phyloP scores from a whole-genome alignment of 2,329 filamentous ascomycete species.

The Fusarium sororula region DNA sequence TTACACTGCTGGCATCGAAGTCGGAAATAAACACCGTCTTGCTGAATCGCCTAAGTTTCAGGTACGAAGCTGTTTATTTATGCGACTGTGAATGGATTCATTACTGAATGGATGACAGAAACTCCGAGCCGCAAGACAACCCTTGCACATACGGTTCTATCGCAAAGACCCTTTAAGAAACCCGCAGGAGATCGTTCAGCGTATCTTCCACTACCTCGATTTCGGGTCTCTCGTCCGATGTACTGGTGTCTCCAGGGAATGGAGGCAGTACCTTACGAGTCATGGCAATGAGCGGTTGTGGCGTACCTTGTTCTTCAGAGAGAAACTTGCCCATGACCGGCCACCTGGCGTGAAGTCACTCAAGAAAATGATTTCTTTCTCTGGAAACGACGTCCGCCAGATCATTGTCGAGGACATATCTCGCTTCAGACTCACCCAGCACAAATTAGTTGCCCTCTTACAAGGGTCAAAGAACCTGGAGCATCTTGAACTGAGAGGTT shows the following conservation, averaged over 20 bases:
- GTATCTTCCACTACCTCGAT: constrained; percentile 49
- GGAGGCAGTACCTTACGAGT: constrained; percentile 45
- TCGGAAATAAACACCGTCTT: constrained; percentile 41
- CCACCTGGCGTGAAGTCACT: constrained; percentile 40
- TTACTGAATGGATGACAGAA: constrained; percentile 41
- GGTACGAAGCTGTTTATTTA: constrained; percentile 30
- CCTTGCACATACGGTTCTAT: constrained; percentile 47
- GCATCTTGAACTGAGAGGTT: constrained; percentile 33
- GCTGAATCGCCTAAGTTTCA: constrained; percentile 46
- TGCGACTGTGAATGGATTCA: neutral
- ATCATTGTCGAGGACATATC: constrained; percentile 41
- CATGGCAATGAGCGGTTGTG: constrained; percentile 45
- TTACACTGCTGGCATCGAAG: constrained; percentile 52
- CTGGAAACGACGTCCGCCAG: constrained; percentile 44
- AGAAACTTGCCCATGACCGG: constrained; percentile 26
- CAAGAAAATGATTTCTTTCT: constrained; percentile 45
- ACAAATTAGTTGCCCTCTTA: constrained; percentile 42
- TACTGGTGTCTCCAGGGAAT: constrained; percentile 46
- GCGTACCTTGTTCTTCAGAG: constrained; percentile 45
- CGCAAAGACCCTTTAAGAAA: constrained; percentile 49
- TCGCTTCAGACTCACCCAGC: constrained; percentile 44
- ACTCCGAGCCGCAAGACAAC: constrained; percentile 47
- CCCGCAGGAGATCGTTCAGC: constrained; percentile 49
- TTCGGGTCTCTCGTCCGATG: constrained; percentile 47
- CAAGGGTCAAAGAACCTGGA: constrained; percentile 42